phyloP scores from a whole-genome alignment of 768 basidiomycete genomes.

The Hericium alpestre region DNA sequence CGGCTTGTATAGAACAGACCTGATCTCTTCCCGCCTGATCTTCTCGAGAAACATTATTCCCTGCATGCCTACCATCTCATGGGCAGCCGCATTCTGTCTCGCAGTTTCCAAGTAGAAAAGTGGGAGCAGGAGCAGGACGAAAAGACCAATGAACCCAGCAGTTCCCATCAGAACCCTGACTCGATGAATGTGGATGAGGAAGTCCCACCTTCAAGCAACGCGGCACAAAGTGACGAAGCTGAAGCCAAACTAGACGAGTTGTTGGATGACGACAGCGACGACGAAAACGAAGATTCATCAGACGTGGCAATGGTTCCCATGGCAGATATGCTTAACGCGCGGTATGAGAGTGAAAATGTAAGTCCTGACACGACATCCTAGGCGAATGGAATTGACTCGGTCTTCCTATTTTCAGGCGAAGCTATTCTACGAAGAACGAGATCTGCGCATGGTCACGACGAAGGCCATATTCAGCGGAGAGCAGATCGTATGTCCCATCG shows the following conservation, averaged over 20 bases:
- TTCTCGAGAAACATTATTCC: conserved; percentile 40
- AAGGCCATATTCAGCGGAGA: conserved; percentile 63
- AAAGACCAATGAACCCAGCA: conserved; percentile 24
- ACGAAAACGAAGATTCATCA: conserved; percentile 43
- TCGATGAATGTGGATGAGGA: conserved; percentile 26
- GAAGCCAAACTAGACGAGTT: conserved; percentile 25
- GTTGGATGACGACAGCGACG: conserved; percentile 26
- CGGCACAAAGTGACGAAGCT: conserved; percentile 21
- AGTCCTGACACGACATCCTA: conserved; percentile 17
- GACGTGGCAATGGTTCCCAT: conserved; percentile 89
- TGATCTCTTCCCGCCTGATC: conserved; percentile 53
- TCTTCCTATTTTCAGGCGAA: conserved; percentile 48
- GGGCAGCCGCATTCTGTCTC: conserved; percentile 85
- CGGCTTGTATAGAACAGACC: conserved; percentile 41
- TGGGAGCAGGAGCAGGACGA: conserved; percentile 26
- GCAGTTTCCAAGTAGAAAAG: conserved; percentile 78
- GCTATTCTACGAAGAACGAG: conserved; percentile 66
- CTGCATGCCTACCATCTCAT: conserved; percentile 74
- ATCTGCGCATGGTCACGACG: conserved; percentile 74
- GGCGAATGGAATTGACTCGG: neutral
- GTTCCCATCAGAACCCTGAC: conserved; percentile 9
- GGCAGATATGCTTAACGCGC: conserved; percentile 93
- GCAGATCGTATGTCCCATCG: conserved; percentile 61
- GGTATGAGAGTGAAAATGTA: conserved; percentile 77
- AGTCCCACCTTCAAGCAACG: conserved; percentile 2